Base-by-base conservation (phyloP, 441 rosid species). In the Arabidopsis lyrata region DNA sequence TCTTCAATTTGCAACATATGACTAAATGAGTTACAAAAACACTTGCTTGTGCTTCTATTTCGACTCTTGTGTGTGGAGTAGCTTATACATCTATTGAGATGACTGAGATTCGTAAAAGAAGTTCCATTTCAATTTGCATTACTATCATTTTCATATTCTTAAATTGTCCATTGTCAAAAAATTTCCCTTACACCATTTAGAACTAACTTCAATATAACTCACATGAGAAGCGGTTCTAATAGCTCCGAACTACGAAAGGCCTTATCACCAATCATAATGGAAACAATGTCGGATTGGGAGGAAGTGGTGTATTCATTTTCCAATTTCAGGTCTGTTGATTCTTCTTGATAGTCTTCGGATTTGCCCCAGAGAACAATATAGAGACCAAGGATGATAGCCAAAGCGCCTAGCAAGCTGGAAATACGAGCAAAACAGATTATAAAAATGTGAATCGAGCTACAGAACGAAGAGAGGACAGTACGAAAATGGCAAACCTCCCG, bases 351-450 rank as follows among this genome's bases (percentile, higher is more conserved):
- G 64, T 93, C 96, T 61, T 82, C 70, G 2, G 91, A 81, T 66
- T 90, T 93, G 0, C 96, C 93, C 95, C 97, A 88, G 3, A 91
- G 82, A 49, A 93, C 92, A 27, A 83, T 18, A 53, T 91, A 93
- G 29, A 90, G 72, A 7, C 96, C 97, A 76, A 80, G 38, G 14
- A 91, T 82, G 63, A 87, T 86, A 34, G 70, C 90, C 62, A 73
- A 55, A 39, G 88, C 96, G 0, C 93, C 96, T 4, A 85, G 24
- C 83, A 90, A 36, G 83, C 93, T 88, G 87, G 2, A 34, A 1
- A 24, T 15, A 69, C 16, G 20, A 49, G 6, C 18, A 42, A 68
- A 34, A 11, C 11, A 63, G 29, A 24, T 45, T 20, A 22, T 6
- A 4, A 4, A 68, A 22, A 12, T 15, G 11, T 8, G 52, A 64